Conservation (phyloP, 73 alveolate species). For the Paraurostyla sp. region DNA sequence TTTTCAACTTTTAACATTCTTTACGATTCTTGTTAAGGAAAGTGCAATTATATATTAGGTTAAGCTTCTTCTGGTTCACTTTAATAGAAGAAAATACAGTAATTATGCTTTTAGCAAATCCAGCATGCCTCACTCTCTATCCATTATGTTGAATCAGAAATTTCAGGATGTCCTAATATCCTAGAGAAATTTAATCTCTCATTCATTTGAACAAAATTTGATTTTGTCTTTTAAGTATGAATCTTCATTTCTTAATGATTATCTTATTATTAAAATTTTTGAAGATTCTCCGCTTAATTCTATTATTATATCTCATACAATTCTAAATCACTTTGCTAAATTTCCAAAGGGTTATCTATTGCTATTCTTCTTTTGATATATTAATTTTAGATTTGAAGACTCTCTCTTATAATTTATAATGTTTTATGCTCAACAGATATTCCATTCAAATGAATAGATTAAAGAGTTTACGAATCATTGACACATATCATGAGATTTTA, state of each 20-base stretch:
- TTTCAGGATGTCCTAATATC: constrained; percentile 45
- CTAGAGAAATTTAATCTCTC: constrained; percentile 31
- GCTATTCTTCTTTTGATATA: constrained; percentile 9
- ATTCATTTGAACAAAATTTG: neutral
- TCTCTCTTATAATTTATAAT: neutral
- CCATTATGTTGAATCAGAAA: neutral
- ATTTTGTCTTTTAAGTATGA: neutral
- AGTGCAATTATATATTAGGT: neutral
- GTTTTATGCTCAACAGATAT: neutral
- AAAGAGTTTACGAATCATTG: neutral
- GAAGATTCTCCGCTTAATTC: neutral
- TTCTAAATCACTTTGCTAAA: neutral
- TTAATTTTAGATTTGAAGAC: neutral
- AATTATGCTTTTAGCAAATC: constrained; percentile 31
- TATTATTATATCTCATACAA: neutral
- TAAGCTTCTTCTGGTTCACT: neutral
- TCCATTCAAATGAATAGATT: constrained; percentile 31
- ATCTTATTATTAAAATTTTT: too few relatives aligned
- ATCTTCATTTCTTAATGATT: neutral
- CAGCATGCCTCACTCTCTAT: constrained; percentile 35
- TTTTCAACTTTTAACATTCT: neutral
- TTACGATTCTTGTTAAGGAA: neutral
- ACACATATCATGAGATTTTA: neutral
- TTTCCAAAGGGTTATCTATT: neutral
- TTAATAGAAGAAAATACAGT: constrained; percentile 12